Percentiles rank a stretch among this genome's conserved stretches.
Evolutionary conservation across 352 stramenopile genomes (phyloP).

Genomic region (Phytophthora sansomeana): DNA sequence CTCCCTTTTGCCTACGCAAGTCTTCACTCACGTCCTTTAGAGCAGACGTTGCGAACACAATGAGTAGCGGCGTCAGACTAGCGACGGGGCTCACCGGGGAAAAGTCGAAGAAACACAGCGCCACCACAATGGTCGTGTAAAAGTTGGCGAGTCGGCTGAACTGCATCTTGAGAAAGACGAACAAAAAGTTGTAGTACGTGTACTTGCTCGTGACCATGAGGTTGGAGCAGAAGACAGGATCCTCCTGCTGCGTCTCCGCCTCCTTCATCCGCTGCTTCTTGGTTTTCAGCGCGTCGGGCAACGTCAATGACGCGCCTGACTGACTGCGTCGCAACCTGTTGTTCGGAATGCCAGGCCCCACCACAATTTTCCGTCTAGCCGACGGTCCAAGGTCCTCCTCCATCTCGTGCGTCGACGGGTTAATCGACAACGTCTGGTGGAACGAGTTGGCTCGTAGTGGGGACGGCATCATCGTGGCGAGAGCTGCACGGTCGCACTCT

Average conservation of each 20-base stretch:
- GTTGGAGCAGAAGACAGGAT: slow-evolving; percentile 73
- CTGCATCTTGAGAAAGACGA: slow-evolving; percentile 92
- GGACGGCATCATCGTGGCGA: slow-evolving; percentile 83
- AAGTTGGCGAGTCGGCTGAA: slow-evolving; percentile 91
- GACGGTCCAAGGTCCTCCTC: slow-evolving; percentile 47
- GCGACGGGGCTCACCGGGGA: slow-evolving; percentile 85
- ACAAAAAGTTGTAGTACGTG: slow-evolving; percentile 92
- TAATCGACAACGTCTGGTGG: slow-evolving; percentile 71
- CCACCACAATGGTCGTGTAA: slow-evolving; percentile 91
- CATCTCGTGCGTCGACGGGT: slow-evolving; percentile 49
- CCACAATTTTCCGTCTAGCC: slow-evolving; percentile 54
- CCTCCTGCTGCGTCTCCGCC: slow-evolving; percentile 32
- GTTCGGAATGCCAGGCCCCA: slow-evolving; percentile 39
- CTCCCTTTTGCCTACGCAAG: slow-evolving; percentile 78
- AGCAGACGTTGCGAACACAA: slow-evolving; percentile 90
- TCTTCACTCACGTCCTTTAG: slow-evolving; percentile 90
- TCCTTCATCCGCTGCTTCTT: slow-evolving; percentile 40
- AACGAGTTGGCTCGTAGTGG: slow-evolving; percentile 48
- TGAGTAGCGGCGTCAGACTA: slow-evolving; percentile 85
- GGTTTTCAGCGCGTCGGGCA: slow-evolving; percentile 37
- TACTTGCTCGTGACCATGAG: slow-evolving; percentile 91
- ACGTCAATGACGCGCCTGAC: slow-evolving; percentile 25
- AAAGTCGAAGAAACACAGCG: slow-evolving; percentile 91
- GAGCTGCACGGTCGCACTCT: slow-evolving; percentile 78
- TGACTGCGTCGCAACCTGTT: slow-evolving; percentile 30